These are phyloP conservation scores for Amauroascus niger DNA, from an alignment of 2,329 filamentous ascomycete genomes.

Conservation along the genomic window DNA sequence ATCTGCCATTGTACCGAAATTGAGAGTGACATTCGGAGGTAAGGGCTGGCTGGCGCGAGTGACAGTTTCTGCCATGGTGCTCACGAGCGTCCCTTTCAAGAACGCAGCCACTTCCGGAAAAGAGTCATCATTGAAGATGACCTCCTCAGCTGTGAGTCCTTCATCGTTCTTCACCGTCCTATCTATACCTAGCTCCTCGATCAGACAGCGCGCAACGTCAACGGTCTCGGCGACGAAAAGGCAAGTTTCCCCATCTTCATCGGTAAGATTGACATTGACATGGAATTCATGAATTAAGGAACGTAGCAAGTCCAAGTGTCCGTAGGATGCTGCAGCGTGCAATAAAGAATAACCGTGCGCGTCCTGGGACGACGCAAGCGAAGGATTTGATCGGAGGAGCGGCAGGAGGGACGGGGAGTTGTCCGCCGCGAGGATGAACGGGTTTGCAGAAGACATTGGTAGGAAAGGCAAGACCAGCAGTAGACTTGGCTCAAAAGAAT, in stretches of 20 bases:
- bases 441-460: slow-evolving; percentile 44
- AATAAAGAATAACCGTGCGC: slow-evolving; percentile 88
- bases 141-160: slow-evolving; percentile 69
- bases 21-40: slow-evolving; percentile 67
- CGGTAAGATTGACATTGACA: slow-evolving; percentile 69
- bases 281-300: slow-evolving; percentile 64
- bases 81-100: slow-evolving; percentile 40
- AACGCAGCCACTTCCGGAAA: slow-evolving; percentile 67
- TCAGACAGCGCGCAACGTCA: slow-evolving; percentile 64
- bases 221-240: slow-evolving; percentile 82
- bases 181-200: slow-evolving; percentile 73
- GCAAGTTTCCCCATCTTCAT: slow-evolving; percentile 91
- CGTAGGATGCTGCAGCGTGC: slow-evolving; percentile 88
- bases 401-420: slow-evolving; percentile 63
- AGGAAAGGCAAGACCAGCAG: background rate
- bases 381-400: slow-evolving; percentile 62
- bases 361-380: slow-evolving; percentile 72
- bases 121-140: slow-evolving; percentile 67
- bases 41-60: slow-evolving; percentile 49
- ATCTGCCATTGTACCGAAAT: slow-evolving; percentile 63
- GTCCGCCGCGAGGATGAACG: slow-evolving; percentile 71
- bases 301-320: slow-evolving; percentile 70
- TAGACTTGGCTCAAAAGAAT: background rate
- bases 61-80: slow-evolving; percentile 25
- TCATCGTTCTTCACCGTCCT: slow-evolving; percentile 57